A percentile compares a stretch with the other conserved stretches of the same genome.
These are phyloP conservation scores for Hypoxylon sp. DNA, from an alignment of 2,329 filamentous ascomycete species.

Conservation along the genomic window DNA sequence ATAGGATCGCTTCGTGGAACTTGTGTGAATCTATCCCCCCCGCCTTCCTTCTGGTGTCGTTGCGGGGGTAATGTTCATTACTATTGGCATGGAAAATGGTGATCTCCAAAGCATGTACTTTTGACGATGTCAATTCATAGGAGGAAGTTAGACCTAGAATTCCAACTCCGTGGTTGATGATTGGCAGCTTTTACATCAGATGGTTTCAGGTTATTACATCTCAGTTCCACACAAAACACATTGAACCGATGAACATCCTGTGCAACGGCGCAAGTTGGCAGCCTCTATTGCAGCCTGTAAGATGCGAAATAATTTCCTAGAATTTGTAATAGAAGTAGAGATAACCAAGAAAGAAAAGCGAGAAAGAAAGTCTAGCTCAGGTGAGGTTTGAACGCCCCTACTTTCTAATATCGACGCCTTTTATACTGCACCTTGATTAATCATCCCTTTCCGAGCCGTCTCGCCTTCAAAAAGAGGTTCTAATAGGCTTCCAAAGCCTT, in stretches of 20 bases:
- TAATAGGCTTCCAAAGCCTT: too few relatives aligned
- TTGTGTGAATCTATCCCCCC: conserved; percentile 7
- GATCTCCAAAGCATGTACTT: background rate
- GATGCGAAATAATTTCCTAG: too few relatives aligned
- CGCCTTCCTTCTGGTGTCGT: background rate
- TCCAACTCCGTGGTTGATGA: background rate
- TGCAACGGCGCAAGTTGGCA: background rate
- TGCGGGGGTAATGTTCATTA: background rate
- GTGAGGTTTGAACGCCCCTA: too few relatives aligned
- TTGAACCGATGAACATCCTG: background rate
- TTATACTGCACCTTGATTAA: too few relatives aligned
- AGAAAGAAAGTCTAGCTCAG: background rate
- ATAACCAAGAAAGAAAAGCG: background rate
- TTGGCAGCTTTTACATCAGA: background rate
- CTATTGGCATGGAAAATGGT: background rate
- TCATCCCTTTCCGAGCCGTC: too few relatives aligned
- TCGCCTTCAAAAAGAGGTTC: too few relatives aligned
- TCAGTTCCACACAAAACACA: background rate
- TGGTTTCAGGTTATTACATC: background rate
- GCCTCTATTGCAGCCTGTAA: background rate
- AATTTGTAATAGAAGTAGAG: too few relatives aligned
- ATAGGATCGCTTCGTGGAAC: background rate
- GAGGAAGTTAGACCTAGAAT: background rate
- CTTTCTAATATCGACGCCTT: too few relatives aligned
- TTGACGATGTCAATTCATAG: background rate